Conservation (phyloP, 257 asterid genomes). For the Solanum medicagineum region DNA sequence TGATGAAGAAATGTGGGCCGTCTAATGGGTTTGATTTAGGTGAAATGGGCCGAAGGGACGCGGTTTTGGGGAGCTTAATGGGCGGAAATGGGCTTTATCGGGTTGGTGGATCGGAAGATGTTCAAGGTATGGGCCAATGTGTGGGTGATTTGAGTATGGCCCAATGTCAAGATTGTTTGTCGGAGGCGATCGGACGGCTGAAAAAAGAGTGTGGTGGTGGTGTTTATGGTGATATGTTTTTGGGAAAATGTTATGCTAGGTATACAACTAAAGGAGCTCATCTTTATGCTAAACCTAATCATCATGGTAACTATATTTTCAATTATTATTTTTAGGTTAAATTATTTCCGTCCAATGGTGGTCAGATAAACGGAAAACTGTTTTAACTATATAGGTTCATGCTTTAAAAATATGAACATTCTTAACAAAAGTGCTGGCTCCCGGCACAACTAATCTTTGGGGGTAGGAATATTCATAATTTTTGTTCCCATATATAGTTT, state of each 20-base stretch:
- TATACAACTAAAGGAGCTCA: slow-evolving; percentile 62
- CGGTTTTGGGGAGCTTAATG: slow-evolving; percentile 43
- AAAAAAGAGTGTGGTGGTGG: slow-evolving; percentile 89
- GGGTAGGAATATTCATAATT: not conserved
- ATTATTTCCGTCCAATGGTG: no score
- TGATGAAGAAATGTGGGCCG: slow-evolving; percentile 84
- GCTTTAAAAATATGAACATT: rapidly evolving
- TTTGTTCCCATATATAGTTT: not conserved
- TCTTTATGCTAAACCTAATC: slow-evolving; percentile 18
- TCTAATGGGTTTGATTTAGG: slow-evolving; percentile 40
- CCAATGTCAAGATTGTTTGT: slow-evolving; percentile 80
- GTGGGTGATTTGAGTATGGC: slow-evolving; percentile 74
- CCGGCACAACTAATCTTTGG: not conserved
- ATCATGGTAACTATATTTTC: slow-evolving; percentile 32
- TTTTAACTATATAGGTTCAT: no score
- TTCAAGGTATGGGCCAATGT: slow-evolving; percentile 87
- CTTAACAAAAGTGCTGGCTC: rapidly evolving
- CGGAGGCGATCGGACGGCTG: slow-evolving; percentile 71
- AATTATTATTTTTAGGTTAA: not conserved
- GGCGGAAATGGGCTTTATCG: slow-evolving; percentile 65
- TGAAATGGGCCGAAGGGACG: slow-evolving; percentile 52
- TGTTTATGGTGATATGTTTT: slow-evolving; percentile 75
- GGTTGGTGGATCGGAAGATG: slow-evolving; percentile 63
- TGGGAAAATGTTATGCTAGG: slow-evolving; percentile 89
- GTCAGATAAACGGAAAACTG: no score